Evolutionary conservation across 2,329 filamentous ascomycete genomes (phyloP).

Genomic region (Leptodontidium sp.): DNA sequence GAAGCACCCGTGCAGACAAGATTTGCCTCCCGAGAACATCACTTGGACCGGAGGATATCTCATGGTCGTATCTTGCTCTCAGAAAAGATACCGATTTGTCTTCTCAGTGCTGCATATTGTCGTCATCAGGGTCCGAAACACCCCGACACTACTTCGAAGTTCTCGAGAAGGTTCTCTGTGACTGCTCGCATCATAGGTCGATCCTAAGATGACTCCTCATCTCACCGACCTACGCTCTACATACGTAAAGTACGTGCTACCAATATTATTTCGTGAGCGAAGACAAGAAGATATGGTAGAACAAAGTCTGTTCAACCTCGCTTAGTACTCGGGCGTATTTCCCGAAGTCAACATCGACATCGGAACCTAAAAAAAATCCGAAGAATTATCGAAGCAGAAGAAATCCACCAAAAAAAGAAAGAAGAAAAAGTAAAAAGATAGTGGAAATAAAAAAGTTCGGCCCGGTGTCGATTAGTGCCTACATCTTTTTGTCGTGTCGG

Average conservation of each 20-base stretch:
- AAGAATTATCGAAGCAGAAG: not conserved
- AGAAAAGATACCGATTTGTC: not conserved
- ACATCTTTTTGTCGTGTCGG: not conserved
- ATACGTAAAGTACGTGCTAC: not conserved
- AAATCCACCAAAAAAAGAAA: not conserved
- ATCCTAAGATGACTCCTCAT: no score
- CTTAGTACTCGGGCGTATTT: not conserved
- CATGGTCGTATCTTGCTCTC: no score
- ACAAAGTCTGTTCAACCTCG: not conserved
- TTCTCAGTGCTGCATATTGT: not conserved
- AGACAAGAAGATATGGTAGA: not conserved
- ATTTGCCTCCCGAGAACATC: not conserved
- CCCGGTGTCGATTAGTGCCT: not conserved
- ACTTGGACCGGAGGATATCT: not conserved
- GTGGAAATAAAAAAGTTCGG: not conserved
- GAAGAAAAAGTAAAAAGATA: not conserved
- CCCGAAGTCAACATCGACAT: not conserved
- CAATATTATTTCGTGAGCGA: not conserved
- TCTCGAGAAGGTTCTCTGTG: no score
- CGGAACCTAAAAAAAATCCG: not conserved
- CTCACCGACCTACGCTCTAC: not conserved
- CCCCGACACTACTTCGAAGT: not conserved
- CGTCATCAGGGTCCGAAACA: conserved; percentile 2
- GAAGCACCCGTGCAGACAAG: not conserved
- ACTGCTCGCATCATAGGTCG: no score